Percentiles rank a stretch among this genome's conserved stretches.
These are phyloP conservation scores for Oryza officinalis DNA, from an alignment of 176 grass and related monocot species.

Conservation along the genomic window DNA sequence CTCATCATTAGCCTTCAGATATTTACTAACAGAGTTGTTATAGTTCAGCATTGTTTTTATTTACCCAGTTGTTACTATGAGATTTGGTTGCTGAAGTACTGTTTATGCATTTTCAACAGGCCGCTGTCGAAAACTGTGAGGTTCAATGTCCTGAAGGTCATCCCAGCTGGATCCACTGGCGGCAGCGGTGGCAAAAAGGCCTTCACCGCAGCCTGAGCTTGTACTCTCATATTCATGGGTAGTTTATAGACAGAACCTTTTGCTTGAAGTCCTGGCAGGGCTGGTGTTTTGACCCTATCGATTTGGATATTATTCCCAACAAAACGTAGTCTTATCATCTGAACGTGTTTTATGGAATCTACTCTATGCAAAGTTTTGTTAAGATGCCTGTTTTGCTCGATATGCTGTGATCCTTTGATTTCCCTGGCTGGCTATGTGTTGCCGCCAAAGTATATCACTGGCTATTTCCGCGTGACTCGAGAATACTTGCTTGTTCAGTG, in stretches of 20 bases:
- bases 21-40: neutral
- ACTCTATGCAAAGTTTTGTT: slow-evolving; percentile 42
- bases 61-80: too few relatives aligned
- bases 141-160: slow-evolving; percentile 88
- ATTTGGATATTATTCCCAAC: slow-evolving; percentile 32
- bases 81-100: neutral
- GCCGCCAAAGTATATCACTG: too few relatives aligned
- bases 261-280: neutral
- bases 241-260: slow-evolving; percentile 39
- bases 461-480: too few relatives aligned
- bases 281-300: slow-evolving; percentile 34
- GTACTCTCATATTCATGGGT: slow-evolving; percentile 32
- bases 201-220: slow-evolving; percentile 61
- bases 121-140: slow-evolving; percentile 89
- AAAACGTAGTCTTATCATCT: slow-evolving; percentile 26
- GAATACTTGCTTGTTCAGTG: too few relatives aligned
- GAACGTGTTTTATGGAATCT: slow-evolving; percentile 53
- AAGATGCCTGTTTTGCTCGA: neutral
- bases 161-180: slow-evolving; percentile 69
- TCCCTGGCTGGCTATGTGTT: too few relatives aligned
- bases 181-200: slow-evolving; percentile 71
- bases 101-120: slow-evolving; percentile 37
- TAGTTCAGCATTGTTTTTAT: neutral
- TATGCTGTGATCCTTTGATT: neutral
- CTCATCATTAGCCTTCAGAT: too few relatives aligned